Percentiles rank a stretch among this genome's conserved stretches.
These are phyloP conservation scores for Lachancea sp. DNA, from an alignment of 805 yeast genomes.

Conservation along the genomic window DNA sequence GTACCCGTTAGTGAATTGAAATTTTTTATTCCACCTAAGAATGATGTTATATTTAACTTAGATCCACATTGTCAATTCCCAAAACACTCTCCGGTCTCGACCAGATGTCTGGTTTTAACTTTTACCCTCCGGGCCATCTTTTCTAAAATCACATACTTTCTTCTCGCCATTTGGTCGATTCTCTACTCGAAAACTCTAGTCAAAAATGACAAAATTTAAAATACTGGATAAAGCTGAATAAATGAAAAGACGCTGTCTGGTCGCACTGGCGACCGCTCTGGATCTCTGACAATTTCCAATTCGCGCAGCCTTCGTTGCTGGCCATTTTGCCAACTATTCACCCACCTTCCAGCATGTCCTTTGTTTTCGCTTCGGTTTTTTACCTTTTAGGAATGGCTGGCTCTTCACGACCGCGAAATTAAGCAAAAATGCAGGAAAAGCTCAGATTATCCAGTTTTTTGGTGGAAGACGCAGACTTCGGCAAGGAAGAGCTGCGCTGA, in stretches of 20 bases:
- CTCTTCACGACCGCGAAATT: neutral
- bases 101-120: no score
- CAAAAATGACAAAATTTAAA: neutral
- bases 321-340: neutral
- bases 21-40: no score
- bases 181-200: neutral
- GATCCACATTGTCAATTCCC: no score
- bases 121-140: neutral
- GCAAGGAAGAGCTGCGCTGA: neutral
- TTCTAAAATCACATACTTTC: neutral
- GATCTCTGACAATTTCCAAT: no score
- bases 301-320: neutral
- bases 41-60: no score
- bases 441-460: neutral
- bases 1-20: no score
- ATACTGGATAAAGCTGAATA: no score
- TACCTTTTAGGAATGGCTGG: conserved; percentile 3
- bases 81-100: no score
- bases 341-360: neutral
- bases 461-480: neutral
- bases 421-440: neutral
- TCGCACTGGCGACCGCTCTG: no score
- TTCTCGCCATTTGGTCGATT: neutral
- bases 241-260: no score
- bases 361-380: neutral